Evolutionary conservation across 2,329 filamentous ascomycete species (phyloP).

Genomic region (Apiospora phragmitis): DNA sequence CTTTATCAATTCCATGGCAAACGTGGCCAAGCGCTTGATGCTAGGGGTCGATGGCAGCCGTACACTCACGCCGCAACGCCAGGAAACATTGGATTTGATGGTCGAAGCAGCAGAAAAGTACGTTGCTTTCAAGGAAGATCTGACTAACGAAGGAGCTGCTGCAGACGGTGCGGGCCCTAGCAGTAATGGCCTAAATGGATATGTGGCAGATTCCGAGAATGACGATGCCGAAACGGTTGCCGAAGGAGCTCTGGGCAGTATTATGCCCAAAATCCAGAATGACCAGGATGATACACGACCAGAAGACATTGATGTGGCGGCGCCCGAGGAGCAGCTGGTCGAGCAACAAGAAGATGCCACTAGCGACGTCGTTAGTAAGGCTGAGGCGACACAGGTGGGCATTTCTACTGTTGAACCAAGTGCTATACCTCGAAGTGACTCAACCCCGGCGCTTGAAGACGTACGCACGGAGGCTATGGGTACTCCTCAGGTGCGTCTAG

Average conservation of each 20-base stretch:
- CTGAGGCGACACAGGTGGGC: slow-evolving; percentile 15
- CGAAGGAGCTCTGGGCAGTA: slow-evolving; percentile 7
- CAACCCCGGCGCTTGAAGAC: not conserved
- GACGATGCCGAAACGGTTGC: slow-evolving; percentile 8
- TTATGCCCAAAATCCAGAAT: slow-evolving; percentile 8
- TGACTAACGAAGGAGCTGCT: not conserved
- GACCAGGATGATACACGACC: slow-evolving; percentile 32
- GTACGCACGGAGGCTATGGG: too few species aligned
- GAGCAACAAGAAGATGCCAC: slow-evolving; percentile 27
- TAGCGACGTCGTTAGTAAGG: slow-evolving; percentile 14
- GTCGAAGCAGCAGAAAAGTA: slow-evolving; percentile 53
- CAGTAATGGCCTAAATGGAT: not conserved
- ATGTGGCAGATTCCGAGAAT: not conserved
- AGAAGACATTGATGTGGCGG: slow-evolving; percentile 53
- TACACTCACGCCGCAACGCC: slow-evolving; percentile 33
- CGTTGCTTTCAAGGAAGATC: slow-evolving; percentile 30
- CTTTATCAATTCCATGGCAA: slow-evolving; percentile 41
- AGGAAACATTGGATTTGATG: slow-evolving; percentile 51
- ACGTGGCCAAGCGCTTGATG: slow-evolving; percentile 45
- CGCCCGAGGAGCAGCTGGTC: slow-evolving; percentile 39
- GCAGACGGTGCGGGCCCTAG: not conserved
- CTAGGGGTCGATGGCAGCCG: slow-evolving; percentile 38
- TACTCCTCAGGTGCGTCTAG: not conserved
- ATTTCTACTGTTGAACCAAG: slow-evolving; percentile 8
- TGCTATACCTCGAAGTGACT: not conserved